phyloP scores from a whole-genome alignment of 2,329 filamentous ascomycete species.

The Colletotrichum orbiculare region DNA sequence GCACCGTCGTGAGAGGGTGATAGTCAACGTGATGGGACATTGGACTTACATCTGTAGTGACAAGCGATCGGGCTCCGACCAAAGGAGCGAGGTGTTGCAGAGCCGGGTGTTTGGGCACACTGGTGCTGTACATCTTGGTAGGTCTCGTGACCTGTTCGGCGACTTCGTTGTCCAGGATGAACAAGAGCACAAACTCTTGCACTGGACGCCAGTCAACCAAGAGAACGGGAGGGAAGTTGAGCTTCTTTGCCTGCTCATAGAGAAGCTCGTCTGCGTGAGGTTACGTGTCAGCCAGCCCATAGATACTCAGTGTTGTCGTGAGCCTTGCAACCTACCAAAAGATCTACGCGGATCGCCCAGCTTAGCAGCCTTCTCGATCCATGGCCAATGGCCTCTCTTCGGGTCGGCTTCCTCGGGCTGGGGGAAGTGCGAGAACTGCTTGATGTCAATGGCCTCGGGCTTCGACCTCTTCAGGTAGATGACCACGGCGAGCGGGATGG shows the following conservation, averaged over 20 bases:
- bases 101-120: constrained; percentile 32
- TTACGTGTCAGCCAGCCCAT: neutral
- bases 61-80: constrained; percentile 28
- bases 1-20: no score
- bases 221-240: constrained; percentile 23
- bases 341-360: constrained; percentile 28
- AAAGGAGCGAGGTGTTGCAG: constrained; percentile 26
- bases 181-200: constrained; percentile 23
- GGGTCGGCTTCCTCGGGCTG: constrained; percentile 28
- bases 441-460: constrained; percentile 13
- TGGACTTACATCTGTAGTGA: constrained; percentile 19
- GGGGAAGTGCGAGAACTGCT: constrained; percentile 24
- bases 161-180: constrained; percentile 32
- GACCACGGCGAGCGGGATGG: constrained; percentile 15
- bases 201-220: constrained; percentile 29
- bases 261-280: constrained; percentile 19
- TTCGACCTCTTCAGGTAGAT: constrained; percentile 18
- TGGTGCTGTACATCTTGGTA: constrained; percentile 31
- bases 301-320: no score
- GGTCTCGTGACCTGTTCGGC: constrained; percentile 29
- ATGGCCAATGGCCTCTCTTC: constrained; percentile 30
- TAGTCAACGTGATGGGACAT: no score
- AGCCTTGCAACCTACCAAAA: constrained; percentile 11
- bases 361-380: constrained; percentile 28
- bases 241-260: constrained; percentile 27